phyloP scores from a whole-genome alignment of 2,329 filamentous ascomycete genomes.

The Clonostachys rosea region DNA sequence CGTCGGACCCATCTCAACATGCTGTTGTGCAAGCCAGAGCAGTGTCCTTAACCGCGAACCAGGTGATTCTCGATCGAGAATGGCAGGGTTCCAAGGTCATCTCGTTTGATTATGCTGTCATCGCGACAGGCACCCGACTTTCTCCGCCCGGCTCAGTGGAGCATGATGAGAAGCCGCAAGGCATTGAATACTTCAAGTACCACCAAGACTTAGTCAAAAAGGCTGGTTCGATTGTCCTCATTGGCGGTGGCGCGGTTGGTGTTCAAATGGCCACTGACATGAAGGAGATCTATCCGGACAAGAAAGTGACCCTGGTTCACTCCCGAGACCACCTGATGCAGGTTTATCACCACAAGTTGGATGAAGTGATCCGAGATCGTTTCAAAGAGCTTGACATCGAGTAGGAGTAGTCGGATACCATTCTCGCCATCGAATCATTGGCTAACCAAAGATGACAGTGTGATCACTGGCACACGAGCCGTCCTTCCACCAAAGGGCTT shows the following conservation, averaged over 20 bases:
- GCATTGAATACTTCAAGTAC: slow-evolving; percentile 21
- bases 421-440: too few relatives aligned
- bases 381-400: too few relatives aligned
- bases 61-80: slow-evolving; percentile 21
- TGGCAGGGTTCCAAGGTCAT: slow-evolving; percentile 15
- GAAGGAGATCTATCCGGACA: slow-evolving; percentile 49
- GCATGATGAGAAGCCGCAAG: slow-evolving; percentile 34
- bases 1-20: slow-evolving; percentile 31
- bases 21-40: slow-evolving; percentile 29
- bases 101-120: slow-evolving; percentile 48
- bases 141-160: slow-evolving; percentile 37
- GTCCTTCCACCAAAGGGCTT: too few relatives aligned
- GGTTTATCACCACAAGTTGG: too few relatives aligned
- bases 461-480: too few relatives aligned
- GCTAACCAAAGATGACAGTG: too few relatives aligned
- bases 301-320: slow-evolving; percentile 52
- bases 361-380: too few relatives aligned
- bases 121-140: slow-evolving; percentile 53
- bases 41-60: slow-evolving; percentile 30
- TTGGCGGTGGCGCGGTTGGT: slow-evolving; percentile 58
- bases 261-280: slow-evolving; percentile 58
- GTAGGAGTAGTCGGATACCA: too few relatives aligned
- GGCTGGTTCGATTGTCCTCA: slow-evolving; percentile 39
- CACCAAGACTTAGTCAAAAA: slow-evolving; percentile 40
- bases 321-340: slow-evolving; percentile 28